phyloP scores from a whole-genome alignment of 179 eudicot genomes.

The Beta macrorhiza region DNA sequence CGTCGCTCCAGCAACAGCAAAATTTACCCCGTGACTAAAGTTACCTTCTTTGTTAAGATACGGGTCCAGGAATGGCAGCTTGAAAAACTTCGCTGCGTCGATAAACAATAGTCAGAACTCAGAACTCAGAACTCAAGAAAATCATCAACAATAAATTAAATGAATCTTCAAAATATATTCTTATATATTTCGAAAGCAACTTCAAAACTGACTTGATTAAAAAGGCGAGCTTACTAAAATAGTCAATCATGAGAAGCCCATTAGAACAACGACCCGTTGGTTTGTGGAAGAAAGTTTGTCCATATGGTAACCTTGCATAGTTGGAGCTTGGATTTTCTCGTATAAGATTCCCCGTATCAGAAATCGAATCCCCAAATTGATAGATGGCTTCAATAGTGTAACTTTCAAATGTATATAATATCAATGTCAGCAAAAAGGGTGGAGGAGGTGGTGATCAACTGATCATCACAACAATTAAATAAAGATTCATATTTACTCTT shows the following conservation, averaged over 20 bases:
- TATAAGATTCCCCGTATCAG: conserved; percentile 24
- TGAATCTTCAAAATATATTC: not conserved
- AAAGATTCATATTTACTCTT: too few relatives aligned
- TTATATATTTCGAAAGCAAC: too few relatives aligned
- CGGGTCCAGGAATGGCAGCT: conserved; percentile 22
- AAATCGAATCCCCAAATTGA: conserved; percentile 29
- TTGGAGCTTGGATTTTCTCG: not conserved
- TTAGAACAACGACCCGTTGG: conserved; percentile 18
- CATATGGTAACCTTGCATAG: conserved; percentile 16
- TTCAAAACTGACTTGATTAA: not conserved
- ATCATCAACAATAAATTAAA: too few relatives aligned
- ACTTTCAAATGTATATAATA: not conserved
- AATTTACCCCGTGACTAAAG: conserved; percentile 24
- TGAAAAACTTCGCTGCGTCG: conserved; percentile 19
- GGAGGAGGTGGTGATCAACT: too few relatives aligned
- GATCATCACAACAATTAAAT: too few relatives aligned
- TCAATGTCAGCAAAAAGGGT: too few relatives aligned
- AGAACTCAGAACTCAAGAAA: too few relatives aligned
- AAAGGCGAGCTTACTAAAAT: conserved; percentile 4
- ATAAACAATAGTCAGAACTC: not conserved
- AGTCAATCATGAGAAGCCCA: conserved; percentile 32
- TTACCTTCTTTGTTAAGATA: conserved; percentile 22
- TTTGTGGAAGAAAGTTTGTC: not conserved
- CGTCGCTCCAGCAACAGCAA: conserved; percentile 30
- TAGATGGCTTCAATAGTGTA: conserved; percentile 16